Conservation (phyloP, 2,329 filamentous ascomycete species). For the Claviceps sp. region DNA sequence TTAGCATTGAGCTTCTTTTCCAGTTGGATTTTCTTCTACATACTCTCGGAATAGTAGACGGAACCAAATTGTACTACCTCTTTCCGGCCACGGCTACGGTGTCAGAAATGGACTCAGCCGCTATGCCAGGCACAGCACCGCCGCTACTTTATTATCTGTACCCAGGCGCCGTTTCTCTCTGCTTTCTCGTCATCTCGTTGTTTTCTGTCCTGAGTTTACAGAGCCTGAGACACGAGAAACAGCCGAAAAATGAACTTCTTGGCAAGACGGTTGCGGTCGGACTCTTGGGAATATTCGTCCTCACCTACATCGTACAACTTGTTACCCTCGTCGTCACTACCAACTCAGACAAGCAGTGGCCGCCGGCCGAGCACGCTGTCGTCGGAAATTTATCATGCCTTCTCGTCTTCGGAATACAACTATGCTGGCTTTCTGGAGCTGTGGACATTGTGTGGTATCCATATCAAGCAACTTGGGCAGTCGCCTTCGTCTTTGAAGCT, state of each 20-base stretch:
- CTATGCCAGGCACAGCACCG: slow-evolving; percentile 15
- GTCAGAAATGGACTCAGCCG: slow-evolving; percentile 2
- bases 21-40: not conserved
- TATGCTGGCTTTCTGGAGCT: slow-evolving; percentile 38
- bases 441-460: slow-evolving; percentile 45
- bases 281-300: slow-evolving; percentile 29
- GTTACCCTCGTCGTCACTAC: slow-evolving; percentile 24
- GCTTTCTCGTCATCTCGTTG: slow-evolving; percentile 39
- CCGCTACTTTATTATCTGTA: slow-evolving; percentile 43
- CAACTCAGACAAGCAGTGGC: slow-evolving; percentile 23
- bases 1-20: not conserved
- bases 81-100: not conserved
- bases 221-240: slow-evolving; percentile 19
- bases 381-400: slow-evolving; percentile 49
- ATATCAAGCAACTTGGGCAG: slow-evolving; percentile 47
- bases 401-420: slow-evolving; percentile 49
- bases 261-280: slow-evolving; percentile 20
- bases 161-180: slow-evolving; percentile 41
- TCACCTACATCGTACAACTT: slow-evolving; percentile 36
- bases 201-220: slow-evolving; percentile 41
- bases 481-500: slow-evolving; percentile 44
- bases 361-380: slow-evolving; percentile 32
- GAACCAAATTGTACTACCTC: not conserved
- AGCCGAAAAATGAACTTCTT: slow-evolving; percentile 8
- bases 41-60: not conserved